phyloP scores from a whole-genome alignment of 2,329 filamentous ascomycete species.

The Colletotrichum graminicola region DNA sequence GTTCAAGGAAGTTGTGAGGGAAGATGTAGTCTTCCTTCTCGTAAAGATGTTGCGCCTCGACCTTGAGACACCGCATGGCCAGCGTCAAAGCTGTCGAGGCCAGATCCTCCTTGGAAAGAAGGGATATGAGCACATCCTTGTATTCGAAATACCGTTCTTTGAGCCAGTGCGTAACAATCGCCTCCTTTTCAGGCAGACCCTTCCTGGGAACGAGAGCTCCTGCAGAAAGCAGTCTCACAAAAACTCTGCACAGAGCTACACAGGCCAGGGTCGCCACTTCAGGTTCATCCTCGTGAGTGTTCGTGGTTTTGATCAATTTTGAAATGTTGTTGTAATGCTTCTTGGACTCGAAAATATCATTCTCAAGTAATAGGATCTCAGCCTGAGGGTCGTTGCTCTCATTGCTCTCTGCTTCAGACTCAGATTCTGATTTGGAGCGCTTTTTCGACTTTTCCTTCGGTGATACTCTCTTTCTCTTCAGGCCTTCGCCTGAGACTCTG shows the following conservation, averaged over 20 bases:
- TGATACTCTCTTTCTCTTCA: conserved; percentile 66
- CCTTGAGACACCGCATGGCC: conserved; percentile 86
- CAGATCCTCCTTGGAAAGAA: conserved; percentile 73
- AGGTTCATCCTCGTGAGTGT: conserved; percentile 60
- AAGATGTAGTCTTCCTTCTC: conserved; percentile 76
- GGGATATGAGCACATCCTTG: conserved; percentile 69
- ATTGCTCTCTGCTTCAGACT: conserved; percentile 49
- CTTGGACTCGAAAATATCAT: conserved; percentile 84
- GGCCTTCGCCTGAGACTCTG: conserved; percentile 47
- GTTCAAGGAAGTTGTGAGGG: conserved; percentile 74
- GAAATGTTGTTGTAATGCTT: conserved; percentile 94
- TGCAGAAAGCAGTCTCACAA: conserved; percentile 82
- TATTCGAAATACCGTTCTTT: conserved; percentile 81
- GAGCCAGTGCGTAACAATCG: conserved; percentile 82
- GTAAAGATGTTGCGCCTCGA: conserved; percentile 74
- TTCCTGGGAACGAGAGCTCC: conserved; percentile 77
- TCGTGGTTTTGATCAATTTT: conserved; percentile 71
- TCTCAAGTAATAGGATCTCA: conserved; percentile 81
- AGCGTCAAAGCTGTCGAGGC: conserved; percentile 81
- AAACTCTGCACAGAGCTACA: conserved; percentile 87
- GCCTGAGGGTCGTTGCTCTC: conserved; percentile 68
- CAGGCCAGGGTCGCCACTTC: conserved; percentile 76
- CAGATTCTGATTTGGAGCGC: conserved; percentile 61
- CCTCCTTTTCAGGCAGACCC: conserved; percentile 77
- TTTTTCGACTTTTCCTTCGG: conserved; percentile 61